Evolutionary conservation across 2,329 filamentous ascomycete genomes (phyloP).

Genomic region (Alternaria ventricosa): DNA sequence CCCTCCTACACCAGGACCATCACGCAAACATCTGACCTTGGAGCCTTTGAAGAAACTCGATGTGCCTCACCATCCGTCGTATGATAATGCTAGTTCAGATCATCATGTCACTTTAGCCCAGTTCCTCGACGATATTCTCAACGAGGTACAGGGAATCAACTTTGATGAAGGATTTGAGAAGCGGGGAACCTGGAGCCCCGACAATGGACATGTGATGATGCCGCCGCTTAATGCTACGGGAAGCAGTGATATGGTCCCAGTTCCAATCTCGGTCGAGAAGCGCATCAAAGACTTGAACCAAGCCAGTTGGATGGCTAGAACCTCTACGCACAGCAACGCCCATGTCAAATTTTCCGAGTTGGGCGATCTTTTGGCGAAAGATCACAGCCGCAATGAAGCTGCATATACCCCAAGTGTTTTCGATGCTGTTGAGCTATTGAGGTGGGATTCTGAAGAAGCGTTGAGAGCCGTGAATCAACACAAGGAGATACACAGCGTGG

Average conservation of each 20-base stretch:
- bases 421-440: slow-evolving; percentile 53
- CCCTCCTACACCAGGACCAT: neutral
- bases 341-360: slow-evolving; percentile 68
- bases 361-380: slow-evolving; percentile 62
- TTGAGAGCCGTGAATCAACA: slow-evolving; percentile 26
- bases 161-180: slow-evolving; percentile 22
- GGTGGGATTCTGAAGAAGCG: slow-evolving; percentile 50
- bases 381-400: slow-evolving; percentile 64
- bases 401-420: slow-evolving; percentile 65
- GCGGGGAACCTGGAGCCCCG: slow-evolving; percentile 22
- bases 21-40: slow-evolving; percentile 13
- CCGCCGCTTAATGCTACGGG: slow-evolving; percentile 4
- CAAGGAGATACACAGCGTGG: slow-evolving; percentile 38
- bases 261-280: slow-evolving; percentile 25
- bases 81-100: slow-evolving; percentile 1
- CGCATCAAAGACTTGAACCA: slow-evolving; percentile 21
- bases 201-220: slow-evolving; percentile 17
- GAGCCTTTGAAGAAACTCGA: slow-evolving; percentile 17
- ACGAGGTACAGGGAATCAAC: slow-evolving; percentile 22
- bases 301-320: slow-evolving; percentile 70
- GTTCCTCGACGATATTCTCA: slow-evolving; percentile 26
- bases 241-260: neutral
- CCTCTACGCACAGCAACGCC: slow-evolving; percentile 57
- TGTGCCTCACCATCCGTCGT: slow-evolving; percentile 27
- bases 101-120: slow-evolving; percentile 14